Evolutionary conservation across 208 protist species (phyloP).

Genomic region (Crithidia acanthocephali): DNA sequence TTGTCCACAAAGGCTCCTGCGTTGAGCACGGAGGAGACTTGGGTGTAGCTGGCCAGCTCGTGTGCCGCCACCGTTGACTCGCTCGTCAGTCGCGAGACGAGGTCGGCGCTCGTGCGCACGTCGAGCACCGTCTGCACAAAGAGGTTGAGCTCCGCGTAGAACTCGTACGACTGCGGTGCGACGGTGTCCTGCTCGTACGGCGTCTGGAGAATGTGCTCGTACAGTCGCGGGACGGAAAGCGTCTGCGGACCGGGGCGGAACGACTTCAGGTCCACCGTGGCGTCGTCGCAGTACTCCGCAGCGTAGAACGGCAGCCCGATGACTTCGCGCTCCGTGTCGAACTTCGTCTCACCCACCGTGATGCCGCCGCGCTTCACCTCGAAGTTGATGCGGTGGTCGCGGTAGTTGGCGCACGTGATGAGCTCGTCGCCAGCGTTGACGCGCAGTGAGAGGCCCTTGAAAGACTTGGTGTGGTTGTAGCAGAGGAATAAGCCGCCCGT

Average conservation of each 20-base stretch:
- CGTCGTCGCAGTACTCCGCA: slow-evolving; percentile 62
- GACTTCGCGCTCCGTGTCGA: slow-evolving; percentile 50
- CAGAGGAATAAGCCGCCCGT: slow-evolving; percentile 80
- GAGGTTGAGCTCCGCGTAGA: slow-evolving; percentile 84
- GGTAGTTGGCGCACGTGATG: slow-evolving; percentile 66
- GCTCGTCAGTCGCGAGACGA: slow-evolving; percentile 15
- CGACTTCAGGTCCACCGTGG: slow-evolving; percentile 44
- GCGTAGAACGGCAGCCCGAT: slow-evolving; percentile 72
- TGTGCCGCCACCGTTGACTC: slow-evolving; percentile 50
- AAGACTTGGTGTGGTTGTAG: slow-evolving; percentile 35
- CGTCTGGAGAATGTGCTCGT: slow-evolving; percentile 47
- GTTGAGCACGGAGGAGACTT: slow-evolving; percentile 58
- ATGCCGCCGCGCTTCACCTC: slow-evolving; percentile 60
- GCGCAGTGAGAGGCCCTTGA: slow-evolving; percentile 44
- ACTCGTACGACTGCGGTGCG: slow-evolving; percentile 57
- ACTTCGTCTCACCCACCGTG: slow-evolving; percentile 57
- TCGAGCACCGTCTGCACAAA: slow-evolving; percentile 61
- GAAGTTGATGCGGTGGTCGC: slow-evolving; percentile 60
- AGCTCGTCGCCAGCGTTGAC: slow-evolving; percentile 62
- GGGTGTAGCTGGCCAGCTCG: slow-evolving; percentile 69
- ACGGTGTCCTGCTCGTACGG: slow-evolving; percentile 33
- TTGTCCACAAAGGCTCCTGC: slow-evolving; percentile 57
- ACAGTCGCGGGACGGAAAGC: slow-evolving; percentile 58
- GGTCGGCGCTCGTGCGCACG: slow-evolving; percentile 20
- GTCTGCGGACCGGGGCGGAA: slow-evolving; percentile 42